phyloP scores from a whole-genome alignment of 1,284 basidiomycete genomes.

The Mycena citricolor region DNA sequence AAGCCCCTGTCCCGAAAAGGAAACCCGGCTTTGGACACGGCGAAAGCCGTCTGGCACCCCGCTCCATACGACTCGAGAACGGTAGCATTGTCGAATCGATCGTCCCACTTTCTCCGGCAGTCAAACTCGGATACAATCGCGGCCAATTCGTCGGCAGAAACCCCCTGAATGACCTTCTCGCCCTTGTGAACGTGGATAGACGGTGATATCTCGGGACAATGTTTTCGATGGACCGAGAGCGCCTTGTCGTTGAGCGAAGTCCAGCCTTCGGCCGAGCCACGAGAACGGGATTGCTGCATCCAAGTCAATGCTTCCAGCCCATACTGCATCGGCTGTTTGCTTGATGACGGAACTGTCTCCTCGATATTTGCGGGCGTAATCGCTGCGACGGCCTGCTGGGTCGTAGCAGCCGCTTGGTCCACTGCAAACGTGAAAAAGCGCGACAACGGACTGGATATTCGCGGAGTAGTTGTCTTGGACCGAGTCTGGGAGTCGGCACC shows the following conservation, averaged over 20 bases:
- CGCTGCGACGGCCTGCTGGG: conserved; percentile 71
- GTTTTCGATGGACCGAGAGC: conserved; percentile 75
- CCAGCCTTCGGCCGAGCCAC: conserved; percentile 76
- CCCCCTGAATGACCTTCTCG: conserved; percentile 91
- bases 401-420: conserved; percentile 68
- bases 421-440: conserved; percentile 74
- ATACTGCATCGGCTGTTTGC: conserved; percentile 70
- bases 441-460: conserved; percentile 67
- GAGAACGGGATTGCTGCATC: conserved; percentile 72
- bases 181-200: conserved; percentile 86
- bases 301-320: conserved; percentile 80
- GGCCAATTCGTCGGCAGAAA: conserved; percentile 90
- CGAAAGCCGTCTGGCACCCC: conserved; percentile 69
- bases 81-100: conserved; percentile 69
- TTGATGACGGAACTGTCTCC: conserved; percentile 45
- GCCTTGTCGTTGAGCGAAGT: conserved; percentile 79
- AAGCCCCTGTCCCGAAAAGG: conserved; percentile 92
- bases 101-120: conserved; percentile 83
- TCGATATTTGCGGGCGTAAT: conserved; percentile 57
- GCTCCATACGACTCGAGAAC: conserved; percentile 83
- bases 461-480: conserved; percentile 49
- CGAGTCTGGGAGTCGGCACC: conserved; percentile 31
- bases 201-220: conserved; percentile 77
- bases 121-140: conserved; percentile 71
- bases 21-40: conserved; percentile 76